Evolutionary conservation across 306 rosid species (phyloP).

Genomic region (Inga leiocalycina): DNA sequence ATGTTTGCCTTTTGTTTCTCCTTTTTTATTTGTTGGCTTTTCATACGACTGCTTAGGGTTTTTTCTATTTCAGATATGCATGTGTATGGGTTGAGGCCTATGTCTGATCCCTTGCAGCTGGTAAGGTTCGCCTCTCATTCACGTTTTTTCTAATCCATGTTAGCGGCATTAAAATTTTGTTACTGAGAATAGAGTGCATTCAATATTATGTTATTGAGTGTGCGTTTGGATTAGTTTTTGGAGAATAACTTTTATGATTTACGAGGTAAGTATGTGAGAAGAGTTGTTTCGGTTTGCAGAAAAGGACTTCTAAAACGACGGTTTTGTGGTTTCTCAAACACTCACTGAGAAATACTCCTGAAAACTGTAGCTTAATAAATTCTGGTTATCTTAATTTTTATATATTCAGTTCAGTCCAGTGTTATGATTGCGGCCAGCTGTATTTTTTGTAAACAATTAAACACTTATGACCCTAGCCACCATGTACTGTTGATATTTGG

Average conservation of each 20-base stretch:
- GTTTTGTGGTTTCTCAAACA: no score
- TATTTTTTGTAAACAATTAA: neutral
- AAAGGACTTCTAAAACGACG: no score
- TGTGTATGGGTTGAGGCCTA: slow-evolving; percentile 52
- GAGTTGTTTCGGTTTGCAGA: no score
- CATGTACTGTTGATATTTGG: neutral
- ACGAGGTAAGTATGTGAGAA: no score
- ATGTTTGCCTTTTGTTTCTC: neutral
- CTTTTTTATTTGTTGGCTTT: neutral
- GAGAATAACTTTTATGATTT: no score
- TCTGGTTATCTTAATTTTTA: slow-evolving; percentile 16
- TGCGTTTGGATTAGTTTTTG: no score
- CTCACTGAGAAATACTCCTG: neutral
- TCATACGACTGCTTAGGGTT: slow-evolving; percentile 22
- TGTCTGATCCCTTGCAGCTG: slow-evolving; percentile 80
- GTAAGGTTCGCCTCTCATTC: slow-evolving; percentile 53
- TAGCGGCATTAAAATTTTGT: slow-evolving; percentile 16
- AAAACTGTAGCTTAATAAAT: slow-evolving; percentile 5
- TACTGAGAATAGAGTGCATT: slow-evolving; percentile 14
- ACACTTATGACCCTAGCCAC: neutral
- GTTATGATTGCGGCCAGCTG: neutral
- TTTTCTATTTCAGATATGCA: slow-evolving; percentile 48
- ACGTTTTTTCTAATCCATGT: neutral
- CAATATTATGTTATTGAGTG: neutral
- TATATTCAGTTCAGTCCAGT: slow-evolving; percentile 6